Evolutionary conservation across 169 alveolate genomes (phyloP), one percentile per base, ranked within the genome.

Genomic region (Amoebophrya sp.): DNA sequence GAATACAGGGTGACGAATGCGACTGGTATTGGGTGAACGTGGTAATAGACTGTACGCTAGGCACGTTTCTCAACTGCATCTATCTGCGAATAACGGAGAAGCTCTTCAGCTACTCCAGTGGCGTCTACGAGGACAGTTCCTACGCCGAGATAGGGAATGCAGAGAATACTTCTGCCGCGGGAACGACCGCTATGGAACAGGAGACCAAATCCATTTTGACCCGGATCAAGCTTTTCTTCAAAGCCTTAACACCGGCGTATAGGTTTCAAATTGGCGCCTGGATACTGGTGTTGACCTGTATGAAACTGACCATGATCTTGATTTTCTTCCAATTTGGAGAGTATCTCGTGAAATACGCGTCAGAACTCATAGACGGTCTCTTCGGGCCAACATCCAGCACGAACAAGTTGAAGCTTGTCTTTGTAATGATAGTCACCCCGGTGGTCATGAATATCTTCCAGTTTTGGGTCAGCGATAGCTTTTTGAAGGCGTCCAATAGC

Each of bases 1-100:
- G 23, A 41, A 41, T 12, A 7, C 54, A 18, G 35, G 91, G 91
- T 1, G 91, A 89, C 66, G 77, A 53, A 40, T 89, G 91, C 66
- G 91, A 89, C 66, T 89, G 91, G 91, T 89, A 89, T 40, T 89
- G 91, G 91, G 55, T 89, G 39, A 89, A 89, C 38, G 40, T 89
- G 0, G 40, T 89, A 77, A 54, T 40, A 0, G 91, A 89, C 38
- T 53, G 53, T 29, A 32, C 66, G 10, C 35, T 89, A 0, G 91
- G 91, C 66, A 66, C 83, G 32, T 66, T 66, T 18, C 83, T 66
- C 32, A 66, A 66, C 35, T 66, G 83, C 35, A 0, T 66, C 35
- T 66, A 12, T n/a, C 83, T 66, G 35, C 29, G 83, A 25, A 7
- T 18, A n/a, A 66, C 83, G 29, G 83, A 66, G 35, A 66, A 25